These are phyloP conservation scores for Sanghuangporus sanghuang DNA, from an alignment of 1,284 basidiomycete species.

Conservation along the genomic window DNA sequence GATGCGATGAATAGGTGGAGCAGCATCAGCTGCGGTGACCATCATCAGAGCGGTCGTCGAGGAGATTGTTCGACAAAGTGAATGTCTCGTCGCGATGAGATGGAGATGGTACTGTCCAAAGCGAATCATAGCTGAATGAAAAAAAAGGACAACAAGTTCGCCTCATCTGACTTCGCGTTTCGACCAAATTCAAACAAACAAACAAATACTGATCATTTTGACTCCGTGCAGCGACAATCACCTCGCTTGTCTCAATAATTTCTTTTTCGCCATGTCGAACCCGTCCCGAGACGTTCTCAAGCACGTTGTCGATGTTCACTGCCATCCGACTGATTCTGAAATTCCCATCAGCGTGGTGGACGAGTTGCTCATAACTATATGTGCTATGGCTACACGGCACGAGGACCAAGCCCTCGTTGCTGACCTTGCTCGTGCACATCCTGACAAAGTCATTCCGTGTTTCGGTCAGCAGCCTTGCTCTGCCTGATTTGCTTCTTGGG, in stretches of 20 bases:
- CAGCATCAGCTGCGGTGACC: slow-evolving; percentile 37
- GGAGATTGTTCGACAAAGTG: not conserved
- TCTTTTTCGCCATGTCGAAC: not conserved
- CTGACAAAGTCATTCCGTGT: slow-evolving; percentile 65
- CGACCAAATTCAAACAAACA: not conserved
- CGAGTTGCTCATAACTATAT: slow-evolving; percentile 54
- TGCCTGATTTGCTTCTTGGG: not conserved
- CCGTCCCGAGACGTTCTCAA: slow-evolving; percentile 41
- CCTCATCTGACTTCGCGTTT: not conserved
- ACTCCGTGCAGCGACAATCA: slow-evolving; percentile 5
- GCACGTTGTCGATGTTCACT: slow-evolving; percentile 74
- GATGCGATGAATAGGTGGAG: slow-evolving; percentile 48
- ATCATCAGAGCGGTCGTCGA: slow-evolving; percentile 4
- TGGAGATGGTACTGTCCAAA: not conserved
- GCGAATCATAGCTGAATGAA: not conserved
- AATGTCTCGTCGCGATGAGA: not conserved
- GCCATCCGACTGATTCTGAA: slow-evolving; percentile 71
- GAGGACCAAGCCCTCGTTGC: slow-evolving; percentile 62
- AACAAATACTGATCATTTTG: not conserved
- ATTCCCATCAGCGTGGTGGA: slow-evolving; percentile 43
- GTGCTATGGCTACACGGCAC: slow-evolving; percentile 65
- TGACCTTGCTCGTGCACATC: slow-evolving; percentile 50
- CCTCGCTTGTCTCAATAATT: not conserved
- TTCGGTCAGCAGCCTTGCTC: slow-evolving; percentile 51
- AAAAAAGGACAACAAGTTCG: not conserved